Conservation (phyloP, 2,329 filamentous ascomycete genomes). For the Venturia oleaginea region DNA sequence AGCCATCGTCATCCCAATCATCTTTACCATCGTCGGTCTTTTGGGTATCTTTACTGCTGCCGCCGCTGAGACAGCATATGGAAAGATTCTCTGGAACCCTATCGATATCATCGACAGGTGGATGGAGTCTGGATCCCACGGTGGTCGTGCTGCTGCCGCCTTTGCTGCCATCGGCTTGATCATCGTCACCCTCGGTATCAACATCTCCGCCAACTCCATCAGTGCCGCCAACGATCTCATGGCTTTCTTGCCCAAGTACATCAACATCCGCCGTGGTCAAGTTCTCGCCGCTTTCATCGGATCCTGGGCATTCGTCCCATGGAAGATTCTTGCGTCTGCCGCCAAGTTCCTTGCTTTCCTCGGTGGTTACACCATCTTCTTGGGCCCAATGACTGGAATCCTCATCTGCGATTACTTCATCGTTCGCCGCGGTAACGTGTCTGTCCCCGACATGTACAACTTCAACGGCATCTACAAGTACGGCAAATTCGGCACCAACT, state of each 20-base stretch:
- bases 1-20: slow-evolving; percentile 25
- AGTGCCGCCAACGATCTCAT: slow-evolving; percentile 32
- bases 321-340: slow-evolving; percentile 18
- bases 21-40: slow-evolving; percentile 20
- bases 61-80: slow-evolving; percentile 16
- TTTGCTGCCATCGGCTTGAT: slow-evolving; percentile 22
- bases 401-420: slow-evolving; percentile 18
- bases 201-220: slow-evolving; percentile 23
- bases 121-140: slow-evolving; percentile 17
- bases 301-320: slow-evolving; percentile 25
- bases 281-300: slow-evolving; percentile 12
- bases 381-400: slow-evolving; percentile 20
- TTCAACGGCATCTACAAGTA: slow-evolving; percentile 28
- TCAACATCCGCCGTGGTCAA: slow-evolving; percentile 22
- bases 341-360: slow-evolving; percentile 19
- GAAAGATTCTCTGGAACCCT: slow-evolving; percentile 17
- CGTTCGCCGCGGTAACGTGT: slow-evolving; percentile 17
- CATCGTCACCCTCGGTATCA: slow-evolving; percentile 21
- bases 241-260: slow-evolving; percentile 31
- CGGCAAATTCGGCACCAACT: slow-evolving; percentile 24
- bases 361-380: slow-evolving; percentile 21
- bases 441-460: slow-evolving; percentile 21
- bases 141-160: slow-evolving; percentile 21
- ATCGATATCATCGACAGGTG: slow-evolving; percentile 20
- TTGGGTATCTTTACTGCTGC: slow-evolving; percentile 18